Evolutionary conservation across 805 yeast species (phyloP).

Genomic region (Saturnispora zaruensis): DNA sequence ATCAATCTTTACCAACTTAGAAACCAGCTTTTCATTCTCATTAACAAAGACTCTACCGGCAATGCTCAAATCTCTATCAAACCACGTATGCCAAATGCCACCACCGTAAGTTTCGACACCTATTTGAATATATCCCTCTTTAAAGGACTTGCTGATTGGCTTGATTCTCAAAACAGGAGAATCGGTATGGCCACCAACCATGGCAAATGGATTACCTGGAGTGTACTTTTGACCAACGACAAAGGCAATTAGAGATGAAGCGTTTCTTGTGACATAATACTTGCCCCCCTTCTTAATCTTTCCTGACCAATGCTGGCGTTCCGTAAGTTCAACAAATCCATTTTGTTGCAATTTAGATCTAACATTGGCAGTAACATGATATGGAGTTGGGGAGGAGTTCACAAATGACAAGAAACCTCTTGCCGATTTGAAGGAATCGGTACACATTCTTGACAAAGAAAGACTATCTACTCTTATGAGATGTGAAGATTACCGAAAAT

Average conservation of each 20-base stretch:
- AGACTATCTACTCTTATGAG: not conserved
- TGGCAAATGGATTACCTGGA: slow-evolving; percentile 76
- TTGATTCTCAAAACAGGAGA: slow-evolving; percentile 85
- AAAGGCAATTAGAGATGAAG: slow-evolving; percentile 82
- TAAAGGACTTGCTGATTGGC: slow-evolving; percentile 64
- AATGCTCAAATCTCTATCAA: slow-evolving; percentile 82
- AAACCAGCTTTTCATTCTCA: slow-evolving; percentile 40
- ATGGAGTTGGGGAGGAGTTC: slow-evolving; percentile 86
- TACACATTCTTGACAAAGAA: slow-evolving; percentile 6
- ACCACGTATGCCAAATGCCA: slow-evolving; percentile 95
- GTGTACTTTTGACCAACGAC: slow-evolving; percentile 64
- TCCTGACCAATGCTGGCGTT: slow-evolving; percentile 62
- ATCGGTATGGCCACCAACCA: slow-evolving; percentile 95
- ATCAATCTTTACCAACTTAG: slow-evolving; percentile 69
- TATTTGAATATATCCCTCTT: slow-evolving; percentile 75
- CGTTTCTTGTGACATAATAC: slow-evolving; percentile 84
- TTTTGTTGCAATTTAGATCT: slow-evolving; percentile 43
- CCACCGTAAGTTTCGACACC: slow-evolving; percentile 97
- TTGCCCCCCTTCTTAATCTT: slow-evolving; percentile 46
- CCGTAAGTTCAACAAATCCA: slow-evolving; percentile 72
- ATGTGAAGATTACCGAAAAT: no score
- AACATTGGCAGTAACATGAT: slow-evolving; percentile 75
- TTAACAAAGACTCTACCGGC: slow-evolving; percentile 86
- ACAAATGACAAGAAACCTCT: slow-evolving; percentile 67
- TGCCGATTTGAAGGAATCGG: slow-evolving; percentile 31